Conservation (phyloP, 306 rosid genomes). For the Cotoneaster glaucophyllus region DNA sequence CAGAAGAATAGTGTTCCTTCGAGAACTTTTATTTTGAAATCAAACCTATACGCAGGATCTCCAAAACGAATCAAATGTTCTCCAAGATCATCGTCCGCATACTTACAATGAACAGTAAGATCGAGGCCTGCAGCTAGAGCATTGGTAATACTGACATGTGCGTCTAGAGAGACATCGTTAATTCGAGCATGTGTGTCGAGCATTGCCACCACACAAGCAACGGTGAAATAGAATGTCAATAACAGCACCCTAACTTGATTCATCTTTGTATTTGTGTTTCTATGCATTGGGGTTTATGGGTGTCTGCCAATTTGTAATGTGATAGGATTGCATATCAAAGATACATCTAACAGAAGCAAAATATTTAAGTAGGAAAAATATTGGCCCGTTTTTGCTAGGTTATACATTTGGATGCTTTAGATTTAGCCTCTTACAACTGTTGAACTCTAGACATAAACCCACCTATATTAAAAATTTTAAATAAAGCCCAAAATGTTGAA, state of each 20-base stretch:
- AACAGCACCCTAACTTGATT: background rate
- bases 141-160: background rate
- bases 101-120: background rate
- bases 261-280: background rate
- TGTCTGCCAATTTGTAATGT: background rate
- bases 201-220: background rate
- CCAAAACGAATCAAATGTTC: background rate
- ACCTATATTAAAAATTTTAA: too few relatives aligned
- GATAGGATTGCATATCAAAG: background rate
- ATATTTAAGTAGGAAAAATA: too few relatives aligned
- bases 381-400: background rate
- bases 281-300: background rate
- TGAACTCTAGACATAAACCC: too few relatives aligned
- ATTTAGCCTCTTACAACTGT: too few relatives aligned
- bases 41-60: background rate
- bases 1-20: background rate
- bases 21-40: background rate
- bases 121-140: background rate
- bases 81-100: background rate
- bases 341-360: too few relatives aligned
- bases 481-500: too few relatives aligned
- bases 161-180: background rate
- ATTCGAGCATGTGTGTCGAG: background rate
- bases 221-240: background rate
- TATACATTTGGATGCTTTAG: too few relatives aligned